Evolutionary conservation across 2,329 filamentous ascomycete genomes (phyloP).

Genomic region (Hypoxylon sp.): DNA sequence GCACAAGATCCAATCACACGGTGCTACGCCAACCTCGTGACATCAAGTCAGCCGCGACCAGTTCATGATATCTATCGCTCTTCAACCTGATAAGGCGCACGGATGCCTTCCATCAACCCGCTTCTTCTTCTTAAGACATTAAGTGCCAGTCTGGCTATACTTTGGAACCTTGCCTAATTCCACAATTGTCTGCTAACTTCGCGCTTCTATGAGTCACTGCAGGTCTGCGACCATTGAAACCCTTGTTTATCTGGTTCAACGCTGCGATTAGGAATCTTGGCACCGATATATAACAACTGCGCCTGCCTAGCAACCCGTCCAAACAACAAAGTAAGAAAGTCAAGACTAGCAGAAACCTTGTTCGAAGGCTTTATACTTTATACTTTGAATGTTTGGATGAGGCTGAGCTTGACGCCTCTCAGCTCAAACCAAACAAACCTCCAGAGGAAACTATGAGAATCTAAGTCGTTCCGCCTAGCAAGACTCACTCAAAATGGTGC

Average conservation of each 20-base stretch:
- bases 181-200: slow-evolving; percentile 6
- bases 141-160: slow-evolving; percentile 3
- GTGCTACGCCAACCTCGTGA: slow-evolving; percentile 31
- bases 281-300: slow-evolving; percentile 35
- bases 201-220: slow-evolving; percentile 32
- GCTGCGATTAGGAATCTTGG: slow-evolving; percentile 32
- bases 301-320: slow-evolving; percentile 23
- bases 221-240: slow-evolving; percentile 2
- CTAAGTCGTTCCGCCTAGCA: slow-evolving; percentile 9
- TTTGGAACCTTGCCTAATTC: slow-evolving; percentile 13
- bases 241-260: slow-evolving; percentile 29
- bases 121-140: slow-evolving; percentile 19
- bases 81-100: slow-evolving; percentile 18
- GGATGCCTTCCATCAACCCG: slow-evolving; percentile 20
- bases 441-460: slow-evolving; percentile 15
- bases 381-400: not conserved
- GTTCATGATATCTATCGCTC: slow-evolving; percentile 24
- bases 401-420: slow-evolving; percentile 2
- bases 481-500: slow-evolving; percentile 42
- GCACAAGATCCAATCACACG: slow-evolving; percentile 35
- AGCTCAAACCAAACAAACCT: not conserved
- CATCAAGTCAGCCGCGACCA: slow-evolving; percentile 42
- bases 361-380: not conserved
- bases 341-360: slow-evolving; percentile 4
- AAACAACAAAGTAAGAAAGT: not conserved